phyloP scores from a whole-genome alignment of 306 rosid genomes.

The Prunus kanzakura region DNA sequence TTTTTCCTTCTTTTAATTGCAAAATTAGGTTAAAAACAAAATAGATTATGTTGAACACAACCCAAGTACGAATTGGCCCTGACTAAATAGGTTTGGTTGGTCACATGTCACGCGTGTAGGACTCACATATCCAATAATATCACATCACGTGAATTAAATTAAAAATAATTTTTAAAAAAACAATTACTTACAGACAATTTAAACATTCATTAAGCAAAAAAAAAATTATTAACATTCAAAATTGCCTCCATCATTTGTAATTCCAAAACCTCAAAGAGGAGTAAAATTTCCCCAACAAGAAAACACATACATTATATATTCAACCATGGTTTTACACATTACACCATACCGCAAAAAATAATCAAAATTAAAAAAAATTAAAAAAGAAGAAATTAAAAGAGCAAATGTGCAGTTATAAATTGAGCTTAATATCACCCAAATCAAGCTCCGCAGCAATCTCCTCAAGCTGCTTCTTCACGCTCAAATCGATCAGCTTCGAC shows the following conservation, averaged over 20 bases:
- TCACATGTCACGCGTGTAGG: accelerated
- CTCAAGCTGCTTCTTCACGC: conserved; percentile 87
- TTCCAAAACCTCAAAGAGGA: no score
- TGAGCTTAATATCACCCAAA: conserved; percentile 58
- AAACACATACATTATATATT: not conserved
- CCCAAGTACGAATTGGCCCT: no score
- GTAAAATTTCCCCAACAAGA: not conserved
- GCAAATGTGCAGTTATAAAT: conserved; percentile 19
- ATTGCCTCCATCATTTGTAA: not conserved
- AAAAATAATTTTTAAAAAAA: no score
- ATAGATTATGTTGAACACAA: no score
- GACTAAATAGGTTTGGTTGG: no score
- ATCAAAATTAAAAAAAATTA: not conserved
- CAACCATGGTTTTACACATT: not conserved
- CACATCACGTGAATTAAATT: no score
- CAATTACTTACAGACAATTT: no score
- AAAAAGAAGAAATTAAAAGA: not conserved
- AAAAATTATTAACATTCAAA: not conserved
- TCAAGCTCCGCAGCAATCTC: conserved; percentile 88
- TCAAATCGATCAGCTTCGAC: conserved; percentile 83
- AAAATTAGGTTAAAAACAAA: no score
- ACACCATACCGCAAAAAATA: not conserved
- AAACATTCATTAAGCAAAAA: no score
- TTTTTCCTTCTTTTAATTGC: no score
- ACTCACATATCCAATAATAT: no score